Base-by-base conservation (phyloP, 2,329 filamentous ascomycete species). In the Drechslera avenae region DNA sequence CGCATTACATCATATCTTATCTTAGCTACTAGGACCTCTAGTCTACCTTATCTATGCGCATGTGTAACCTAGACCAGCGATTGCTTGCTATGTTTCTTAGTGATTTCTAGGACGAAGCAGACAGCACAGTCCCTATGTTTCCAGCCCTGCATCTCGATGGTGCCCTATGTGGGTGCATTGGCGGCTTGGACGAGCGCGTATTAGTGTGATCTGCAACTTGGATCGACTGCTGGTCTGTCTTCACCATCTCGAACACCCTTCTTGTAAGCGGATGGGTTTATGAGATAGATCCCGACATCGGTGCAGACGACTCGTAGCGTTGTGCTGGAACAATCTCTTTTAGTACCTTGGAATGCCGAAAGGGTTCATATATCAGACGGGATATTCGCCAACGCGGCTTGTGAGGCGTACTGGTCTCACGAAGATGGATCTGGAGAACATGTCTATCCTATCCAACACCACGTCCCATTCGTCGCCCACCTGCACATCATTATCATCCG, bases 401-500 rank as follows among this genome's bases (percentile, higher is more conserved):
- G 79, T 46, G 54, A 79, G 54, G 49, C 75, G 66, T 13, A 78
- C 17, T 17, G 77, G 73, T 55, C 54, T 65, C 18, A 76, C 55
- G n/a, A 50, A 50, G 26, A 77, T 55, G 1, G 17, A 30, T 41
- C 68, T 55, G 2, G 30, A 18, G 50, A 72, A 79, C 2, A 70
- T 41, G 61, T 78, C 61, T 4, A 80, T 62, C 5, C 43, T 18
- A 1, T 63, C 57, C 8, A 81, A 62, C 53, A 63, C 60, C n/a
- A 69, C 72, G 59, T 80, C 78, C 78, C 78, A 81, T 23, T 73
- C 60, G 59, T 81, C 79, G 12, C 78, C 78, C 13, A 66, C 23
- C 43, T 61, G 39, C 9, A 60, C n/a, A 58, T 60, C 47, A 50
- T 59, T 35, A 26, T 55, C 21, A 34, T 57, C 36, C 8, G 48